Conservation (phyloP, 306 rosid species). For the Urtica urens region DNA sequence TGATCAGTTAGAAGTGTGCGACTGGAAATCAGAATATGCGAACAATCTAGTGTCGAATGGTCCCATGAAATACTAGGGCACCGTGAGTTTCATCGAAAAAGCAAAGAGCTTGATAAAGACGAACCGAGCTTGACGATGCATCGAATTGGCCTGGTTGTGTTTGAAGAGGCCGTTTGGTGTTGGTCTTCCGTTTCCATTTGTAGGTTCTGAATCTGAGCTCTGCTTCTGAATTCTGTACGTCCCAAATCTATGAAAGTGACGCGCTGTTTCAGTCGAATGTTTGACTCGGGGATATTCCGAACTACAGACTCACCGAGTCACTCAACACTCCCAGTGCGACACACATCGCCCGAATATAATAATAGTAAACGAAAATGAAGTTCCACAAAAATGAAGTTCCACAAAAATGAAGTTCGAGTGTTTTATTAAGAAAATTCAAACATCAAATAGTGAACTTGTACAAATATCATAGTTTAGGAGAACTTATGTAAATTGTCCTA, state of each 20-base stretch:
- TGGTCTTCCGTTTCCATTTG: conserved; percentile 22
- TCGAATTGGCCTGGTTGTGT: conserved; percentile 43
- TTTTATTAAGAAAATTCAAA: too few species aligned
- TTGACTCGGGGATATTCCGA: background rate
- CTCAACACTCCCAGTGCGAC: background rate
- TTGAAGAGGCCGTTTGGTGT: conserved; percentile 16
- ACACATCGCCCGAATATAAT: too few species aligned
- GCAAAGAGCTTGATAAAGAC: background rate
- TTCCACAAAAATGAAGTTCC: too few species aligned
- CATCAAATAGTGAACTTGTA: too few species aligned
- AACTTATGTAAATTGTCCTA: too few species aligned
- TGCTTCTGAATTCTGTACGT: background rate
- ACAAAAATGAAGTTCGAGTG: too few species aligned
- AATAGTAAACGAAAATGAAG: too few species aligned
- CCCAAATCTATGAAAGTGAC: background rate
- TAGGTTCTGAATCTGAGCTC: background rate
- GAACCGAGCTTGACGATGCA: conserved; percentile 83
- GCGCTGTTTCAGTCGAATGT: background rate
- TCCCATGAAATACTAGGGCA: too few species aligned
- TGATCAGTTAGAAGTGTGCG: too few species aligned
- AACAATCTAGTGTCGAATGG: too few species aligned
- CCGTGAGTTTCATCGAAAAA: background rate
- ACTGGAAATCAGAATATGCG: too few species aligned
- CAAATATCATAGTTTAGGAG: too few species aligned
- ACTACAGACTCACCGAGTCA: background rate